phyloP scores from a whole-genome alignment of 768 basidiomycete species.

The Porphyrellus cyaneotinctus region DNA sequence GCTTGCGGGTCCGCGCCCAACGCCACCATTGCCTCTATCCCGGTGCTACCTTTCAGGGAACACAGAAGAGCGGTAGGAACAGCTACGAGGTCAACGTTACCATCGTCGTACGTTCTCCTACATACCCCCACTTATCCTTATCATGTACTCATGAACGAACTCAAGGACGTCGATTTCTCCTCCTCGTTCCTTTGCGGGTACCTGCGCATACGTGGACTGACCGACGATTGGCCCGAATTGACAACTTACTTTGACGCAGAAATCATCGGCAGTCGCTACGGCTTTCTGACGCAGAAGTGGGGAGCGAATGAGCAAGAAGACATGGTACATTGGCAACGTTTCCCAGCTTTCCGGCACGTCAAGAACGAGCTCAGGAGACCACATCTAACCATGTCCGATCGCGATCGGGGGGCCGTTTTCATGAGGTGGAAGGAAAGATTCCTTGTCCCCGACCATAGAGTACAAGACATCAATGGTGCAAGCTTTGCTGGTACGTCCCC shows the following conservation, averaged over 20 bases:
- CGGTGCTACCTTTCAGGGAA: conserved; percentile 84
- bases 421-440: conserved; percentile 98
- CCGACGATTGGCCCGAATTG: conserved; percentile 91
- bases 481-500: conserved; percentile 80
- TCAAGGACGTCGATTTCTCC: conserved; percentile 88
- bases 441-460: conserved; percentile 90
- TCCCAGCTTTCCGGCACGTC: conserved; percentile 84
- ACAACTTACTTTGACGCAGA: conserved; percentile 97
- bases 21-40: conserved; percentile 81
- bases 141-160: conserved; percentile 3
- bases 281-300: conserved; percentile 88
- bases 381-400: conserved; percentile 69
- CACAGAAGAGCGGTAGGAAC: conserved; percentile 90
- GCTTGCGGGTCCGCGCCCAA: conserved; percentile 65
- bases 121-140: background rate
- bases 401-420: conserved; percentile 79
- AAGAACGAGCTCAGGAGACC: conserved; percentile 76
- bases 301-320: conserved; percentile 90
- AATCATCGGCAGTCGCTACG: conserved; percentile 87
- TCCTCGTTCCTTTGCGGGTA: conserved; percentile 88
- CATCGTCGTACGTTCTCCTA: conserved; percentile 66
- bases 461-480: conserved; percentile 91
- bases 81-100: conserved; percentile 93
- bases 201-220: conserved; percentile 87
- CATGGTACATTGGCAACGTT: conserved; percentile 90